Conservation (phyloP, 2,329 filamentous ascomycete species). For the Malbranchea cinnamomea region DNA sequence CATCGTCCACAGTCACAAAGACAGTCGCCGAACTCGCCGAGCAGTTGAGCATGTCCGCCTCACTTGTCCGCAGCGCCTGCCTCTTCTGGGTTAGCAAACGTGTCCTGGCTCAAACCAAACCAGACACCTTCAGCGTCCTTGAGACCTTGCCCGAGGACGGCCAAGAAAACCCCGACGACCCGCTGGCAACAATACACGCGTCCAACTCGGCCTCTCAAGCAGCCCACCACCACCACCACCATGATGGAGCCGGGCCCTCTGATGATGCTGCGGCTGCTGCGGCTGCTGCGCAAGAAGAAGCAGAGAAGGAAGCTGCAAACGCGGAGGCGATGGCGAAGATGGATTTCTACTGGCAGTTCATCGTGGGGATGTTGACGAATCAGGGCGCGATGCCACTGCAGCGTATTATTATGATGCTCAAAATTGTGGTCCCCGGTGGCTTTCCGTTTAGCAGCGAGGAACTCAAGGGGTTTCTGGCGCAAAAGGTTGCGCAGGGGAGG, state of each 20-base stretch:
- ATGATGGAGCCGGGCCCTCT: slow-evolving; percentile 11
- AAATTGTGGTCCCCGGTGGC: slow-evolving; percentile 74
- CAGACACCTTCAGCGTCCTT: slow-evolving; percentile 41
- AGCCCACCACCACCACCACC: too few species aligned
- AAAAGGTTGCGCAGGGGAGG: slow-evolving; percentile 59
- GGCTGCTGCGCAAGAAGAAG: slow-evolving; percentile 26
- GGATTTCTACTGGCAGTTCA: slow-evolving; percentile 77
- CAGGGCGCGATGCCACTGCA: slow-evolving; percentile 67
- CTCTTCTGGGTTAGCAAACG: slow-evolving; percentile 48
- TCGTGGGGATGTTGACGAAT: slow-evolving; percentile 90
- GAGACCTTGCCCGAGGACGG: slow-evolving; percentile 33
- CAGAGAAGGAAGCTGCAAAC: slow-evolving; percentile 31
- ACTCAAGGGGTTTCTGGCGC: slow-evolving; percentile 60
- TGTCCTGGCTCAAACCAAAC: slow-evolving; percentile 33
- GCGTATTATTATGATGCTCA: slow-evolving; percentile 87
- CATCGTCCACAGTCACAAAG: slow-evolving; percentile 19
- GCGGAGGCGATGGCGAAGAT: slow-evolving; percentile 53
- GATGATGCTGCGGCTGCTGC: slow-evolving; percentile 22
- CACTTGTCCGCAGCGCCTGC: slow-evolving; percentile 44
- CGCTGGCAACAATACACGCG: too few species aligned
- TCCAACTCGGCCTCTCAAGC: too few species aligned
- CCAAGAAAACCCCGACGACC: too few species aligned
- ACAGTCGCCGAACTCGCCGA: slow-evolving; percentile 31
- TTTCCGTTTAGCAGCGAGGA: slow-evolving; percentile 87
- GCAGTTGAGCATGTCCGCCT: slow-evolving; percentile 39